Evolutionary conservation across 257 asterid genomes (phyloP).

Genomic region (Dorcoceras hygrometricum): DNA sequence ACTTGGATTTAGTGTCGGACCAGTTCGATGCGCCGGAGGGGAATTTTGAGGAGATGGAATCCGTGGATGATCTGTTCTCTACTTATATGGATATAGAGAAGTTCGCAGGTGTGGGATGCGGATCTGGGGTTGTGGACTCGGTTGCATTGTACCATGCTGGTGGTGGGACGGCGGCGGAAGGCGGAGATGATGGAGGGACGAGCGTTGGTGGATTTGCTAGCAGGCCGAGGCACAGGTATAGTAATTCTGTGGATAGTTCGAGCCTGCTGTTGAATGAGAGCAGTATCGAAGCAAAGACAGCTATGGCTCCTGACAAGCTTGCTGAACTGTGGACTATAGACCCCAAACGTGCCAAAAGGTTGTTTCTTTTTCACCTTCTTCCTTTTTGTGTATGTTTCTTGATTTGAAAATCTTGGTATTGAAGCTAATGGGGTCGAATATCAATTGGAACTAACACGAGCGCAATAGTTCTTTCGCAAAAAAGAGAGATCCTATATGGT

Average conservation of each 20-base stretch:
- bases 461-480: too few relatives aligned
- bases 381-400: neutral
- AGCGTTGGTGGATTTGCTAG: constrained; percentile 21
- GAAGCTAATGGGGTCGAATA: neutral
- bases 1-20: constrained; percentile 76
- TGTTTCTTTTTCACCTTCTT: neutral
- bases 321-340: neutral
- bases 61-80: constrained; percentile 89
- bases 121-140: constrained; percentile 43
- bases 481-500: neutral
- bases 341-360: constrained; percentile 1
- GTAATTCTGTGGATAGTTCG: constrained; percentile 17
- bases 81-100: constrained; percentile 93
- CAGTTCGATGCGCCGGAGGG: constrained; percentile 57
- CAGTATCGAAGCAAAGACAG: neutral
- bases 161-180: constrained; percentile 21
- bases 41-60: constrained; percentile 84
- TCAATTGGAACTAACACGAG: neutral
- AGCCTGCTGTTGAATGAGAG: neutral
- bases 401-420: neutral
- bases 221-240: constrained; percentile 45
- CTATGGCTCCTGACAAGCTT: neutral
- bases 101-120: constrained; percentile 54
- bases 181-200: constrained; percentile 25
- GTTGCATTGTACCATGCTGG: constrained; percentile 35